Percentiles rank a stretch among this genome's conserved stretches.
Conservation (phyloP, 108 stramenopile genomes). For the Conticribra weissflogii region DNA sequence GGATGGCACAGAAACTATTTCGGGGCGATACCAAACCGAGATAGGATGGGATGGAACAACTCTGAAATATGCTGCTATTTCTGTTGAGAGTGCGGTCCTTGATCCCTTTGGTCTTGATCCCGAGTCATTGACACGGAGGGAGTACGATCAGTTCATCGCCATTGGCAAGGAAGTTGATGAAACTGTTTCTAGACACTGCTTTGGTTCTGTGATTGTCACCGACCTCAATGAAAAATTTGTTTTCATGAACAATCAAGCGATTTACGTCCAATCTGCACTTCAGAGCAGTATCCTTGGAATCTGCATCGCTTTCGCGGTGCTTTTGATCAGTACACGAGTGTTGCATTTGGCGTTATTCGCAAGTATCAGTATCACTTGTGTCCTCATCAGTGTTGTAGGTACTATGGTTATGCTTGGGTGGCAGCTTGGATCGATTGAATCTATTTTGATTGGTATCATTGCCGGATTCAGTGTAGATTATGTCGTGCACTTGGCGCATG, state of each 20-base stretch:
- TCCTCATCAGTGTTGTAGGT: constrained; percentile 53
- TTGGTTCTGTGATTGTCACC: constrained; percentile 43
- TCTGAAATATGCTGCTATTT: constrained; percentile 45
- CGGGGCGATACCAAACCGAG: constrained; percentile 26
- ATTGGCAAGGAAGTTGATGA: constrained; percentile 32
- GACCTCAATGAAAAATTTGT: constrained; percentile 61
- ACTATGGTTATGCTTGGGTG: constrained; percentile 58
- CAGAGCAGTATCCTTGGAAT: constrained; percentile 52
- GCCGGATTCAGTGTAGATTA: constrained; percentile 56
- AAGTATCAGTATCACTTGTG: constrained; percentile 51
- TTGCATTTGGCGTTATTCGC: constrained; percentile 56
- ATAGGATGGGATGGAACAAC: constrained; percentile 50
- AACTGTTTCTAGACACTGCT: constrained; percentile 32
- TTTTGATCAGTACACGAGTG: constrained; percentile 48
- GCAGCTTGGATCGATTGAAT: constrained; percentile 44
- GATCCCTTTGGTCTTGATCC: constrained; percentile 38
- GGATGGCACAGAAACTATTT: constrained; percentile 37
- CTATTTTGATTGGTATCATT: constrained; percentile 53
- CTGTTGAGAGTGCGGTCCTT: constrained; percentile 39
- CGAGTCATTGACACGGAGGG: constrained; percentile 35
- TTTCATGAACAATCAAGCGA: constrained; percentile 63
- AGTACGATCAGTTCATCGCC: constrained; percentile 49
- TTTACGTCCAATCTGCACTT: constrained; percentile 53
- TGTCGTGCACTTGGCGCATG: constrained; percentile 58
- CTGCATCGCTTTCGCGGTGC: constrained; percentile 54